phyloP scores from a whole-genome alignment of 73 alveolate species.

The Paramecium sonneborni region DNA sequence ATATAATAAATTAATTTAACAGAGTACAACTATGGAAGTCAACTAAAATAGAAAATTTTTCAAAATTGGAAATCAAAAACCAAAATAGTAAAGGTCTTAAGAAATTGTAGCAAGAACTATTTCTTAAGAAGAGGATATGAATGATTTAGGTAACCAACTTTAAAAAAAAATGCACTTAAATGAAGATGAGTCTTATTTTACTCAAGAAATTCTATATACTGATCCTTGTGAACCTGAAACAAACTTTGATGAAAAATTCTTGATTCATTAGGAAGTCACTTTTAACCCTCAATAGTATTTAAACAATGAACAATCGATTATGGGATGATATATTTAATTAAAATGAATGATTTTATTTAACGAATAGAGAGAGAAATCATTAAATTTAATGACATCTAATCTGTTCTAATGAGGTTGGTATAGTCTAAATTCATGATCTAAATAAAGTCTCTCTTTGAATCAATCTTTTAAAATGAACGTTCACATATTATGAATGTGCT shows the following conservation, averaged over 20 bases:
- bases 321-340: not conserved
- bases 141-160: not conserved
- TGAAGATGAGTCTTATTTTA: not conserved
- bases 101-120: not conserved
- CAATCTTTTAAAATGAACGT: not conserved
- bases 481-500: not conserved
- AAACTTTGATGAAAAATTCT: not conserved
- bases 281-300: conserved; percentile 18
- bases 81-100: not conserved
- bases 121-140: not conserved
- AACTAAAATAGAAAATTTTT: not conserved
- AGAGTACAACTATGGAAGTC: not conserved
- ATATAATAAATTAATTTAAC: not conserved
- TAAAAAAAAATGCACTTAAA: not conserved
- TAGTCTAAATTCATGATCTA: not conserved
- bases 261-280: not conserved
- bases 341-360: conserved; percentile 29
- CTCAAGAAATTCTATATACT: not conserved
- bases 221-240: conserved; percentile 9
- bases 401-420: not conserved
- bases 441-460: conserved; percentile 23
- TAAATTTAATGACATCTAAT: not conserved
- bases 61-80: not conserved
- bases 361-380: conserved; percentile 38
- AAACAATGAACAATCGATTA: not conserved